Evolutionary conservation across 139 green algal species (phyloP).

Genomic region (Deuterostichococcus epilithicus): DNA sequence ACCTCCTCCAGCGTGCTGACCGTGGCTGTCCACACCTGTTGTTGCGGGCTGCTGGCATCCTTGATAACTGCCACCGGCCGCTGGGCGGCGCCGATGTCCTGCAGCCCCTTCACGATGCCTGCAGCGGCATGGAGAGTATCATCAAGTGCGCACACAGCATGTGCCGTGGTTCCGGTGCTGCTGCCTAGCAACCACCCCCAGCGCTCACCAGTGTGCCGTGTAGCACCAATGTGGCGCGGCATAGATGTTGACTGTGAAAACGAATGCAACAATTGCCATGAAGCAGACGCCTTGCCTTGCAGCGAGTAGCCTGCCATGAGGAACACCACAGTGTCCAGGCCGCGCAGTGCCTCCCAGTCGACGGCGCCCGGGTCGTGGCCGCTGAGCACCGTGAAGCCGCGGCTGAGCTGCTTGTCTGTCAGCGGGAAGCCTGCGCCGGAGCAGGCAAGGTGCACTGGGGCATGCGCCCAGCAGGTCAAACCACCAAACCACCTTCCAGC

Average conservation of each 20-base stretch:
- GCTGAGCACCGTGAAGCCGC: constrained; percentile 51
- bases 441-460: not conserved
- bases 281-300: no score
- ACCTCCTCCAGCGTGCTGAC: constrained; percentile 34
- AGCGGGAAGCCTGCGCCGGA: constrained; percentile 57
- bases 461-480: not conserved
- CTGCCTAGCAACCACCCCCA: not conserved
- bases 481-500: not conserved
- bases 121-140: not conserved
- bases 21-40: constrained; percentile 48
- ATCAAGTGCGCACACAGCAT: not conserved
- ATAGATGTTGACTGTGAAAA: no score
- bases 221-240: constrained; percentile 15
- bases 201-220: constrained; percentile 38
- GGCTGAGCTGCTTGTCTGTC: constrained; percentile 47
- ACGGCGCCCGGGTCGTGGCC: constrained; percentile 47
- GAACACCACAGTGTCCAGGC: constrained; percentile 61
- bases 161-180: not conserved
- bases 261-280: no score
- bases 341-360: constrained; percentile 43
- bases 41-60: constrained; percentile 33
- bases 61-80: constrained; percentile 48
- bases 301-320: constrained; percentile 63
- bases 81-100: not conserved
- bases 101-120: not conserved